phyloP scores from a whole-genome alignment of 306 rosid species.

The Fragaria iinumae region DNA sequence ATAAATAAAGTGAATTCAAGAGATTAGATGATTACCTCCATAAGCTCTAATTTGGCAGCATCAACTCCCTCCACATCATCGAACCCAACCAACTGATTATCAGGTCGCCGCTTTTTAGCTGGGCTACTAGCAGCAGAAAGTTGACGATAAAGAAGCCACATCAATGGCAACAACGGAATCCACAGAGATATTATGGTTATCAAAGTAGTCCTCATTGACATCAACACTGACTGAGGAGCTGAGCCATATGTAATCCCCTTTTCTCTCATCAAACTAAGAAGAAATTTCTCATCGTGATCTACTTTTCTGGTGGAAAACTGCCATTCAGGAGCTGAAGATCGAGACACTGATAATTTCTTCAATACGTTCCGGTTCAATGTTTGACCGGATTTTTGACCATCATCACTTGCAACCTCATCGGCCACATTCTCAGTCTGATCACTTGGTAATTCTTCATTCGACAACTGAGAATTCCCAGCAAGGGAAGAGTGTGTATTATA shows the following conservation, averaged over 20 bases:
- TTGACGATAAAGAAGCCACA: slow-evolving; percentile 96
- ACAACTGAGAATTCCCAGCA: slow-evolving; percentile 33
- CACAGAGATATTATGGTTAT: slow-evolving; percentile 72
- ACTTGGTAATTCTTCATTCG: slow-evolving; percentile 37
- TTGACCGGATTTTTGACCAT: slow-evolving; percentile 35
- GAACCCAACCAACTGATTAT: slow-evolving; percentile 68
- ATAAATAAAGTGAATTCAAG: background rate
- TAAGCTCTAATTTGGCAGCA: slow-evolving; percentile 83
- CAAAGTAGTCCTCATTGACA: slow-evolving; percentile 74
- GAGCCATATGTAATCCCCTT: slow-evolving; percentile 79
- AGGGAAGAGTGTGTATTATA: slow-evolving; percentile 36
- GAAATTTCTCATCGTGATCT: slow-evolving; percentile 83
- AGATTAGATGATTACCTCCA: slow-evolving; percentile 66
- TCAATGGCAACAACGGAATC: slow-evolving; percentile 91
- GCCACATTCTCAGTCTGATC: slow-evolving; percentile 30
- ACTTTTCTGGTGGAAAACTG: slow-evolving; percentile 80
- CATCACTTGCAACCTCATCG: slow-evolving; percentile 36
- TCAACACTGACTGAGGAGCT: slow-evolving; percentile 78
- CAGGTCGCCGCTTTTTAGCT: slow-evolving; percentile 67
- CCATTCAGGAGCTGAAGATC: slow-evolving; percentile 60
- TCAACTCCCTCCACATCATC: slow-evolving; percentile 98
- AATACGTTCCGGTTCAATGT: slow-evolving; percentile 26
- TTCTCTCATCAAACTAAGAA: slow-evolving; percentile 80
- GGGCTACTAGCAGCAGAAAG: slow-evolving; percentile 89
- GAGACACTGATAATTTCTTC: slow-evolving; percentile 43